These are phyloP conservation scores for Diaporthe sp. DNA, from an alignment of 2,329 filamentous ascomycete species.

Conservation along the genomic window DNA sequence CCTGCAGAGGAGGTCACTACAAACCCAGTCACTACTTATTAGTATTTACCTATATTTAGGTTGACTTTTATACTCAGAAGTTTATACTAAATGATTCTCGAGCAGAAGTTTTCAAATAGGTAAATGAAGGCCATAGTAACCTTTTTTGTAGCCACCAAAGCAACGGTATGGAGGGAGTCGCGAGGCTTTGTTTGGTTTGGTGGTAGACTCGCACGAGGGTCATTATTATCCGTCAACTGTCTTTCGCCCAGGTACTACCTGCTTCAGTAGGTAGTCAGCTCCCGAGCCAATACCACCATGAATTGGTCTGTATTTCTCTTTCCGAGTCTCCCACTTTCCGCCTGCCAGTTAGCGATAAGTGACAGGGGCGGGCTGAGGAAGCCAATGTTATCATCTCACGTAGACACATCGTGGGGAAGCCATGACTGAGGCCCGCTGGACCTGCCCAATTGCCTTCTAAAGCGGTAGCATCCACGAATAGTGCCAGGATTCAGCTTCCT, in stretches of 20 bases:
- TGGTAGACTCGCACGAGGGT: neutral
- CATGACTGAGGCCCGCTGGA: constrained; percentile 6
- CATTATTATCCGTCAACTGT: neutral
- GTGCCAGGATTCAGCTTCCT: constrained; percentile 17
- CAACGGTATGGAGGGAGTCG: neutral
- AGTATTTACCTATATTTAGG: no score
- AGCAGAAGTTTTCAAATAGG: no score
- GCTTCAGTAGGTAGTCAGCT: neutral
- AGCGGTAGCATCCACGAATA: constrained; percentile 15
- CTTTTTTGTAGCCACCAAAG: no score
- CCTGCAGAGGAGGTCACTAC: no score
- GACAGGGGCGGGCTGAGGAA: neutral
- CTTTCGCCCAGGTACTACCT: neutral
- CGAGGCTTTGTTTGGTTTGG: neutral
- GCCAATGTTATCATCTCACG: neutral
- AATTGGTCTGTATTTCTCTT: neutral
- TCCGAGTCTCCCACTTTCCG: neutral
- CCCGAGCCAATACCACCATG: neutral
- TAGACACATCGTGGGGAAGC: constrained; percentile 8
- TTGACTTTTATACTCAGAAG: no score
- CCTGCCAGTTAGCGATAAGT: neutral
- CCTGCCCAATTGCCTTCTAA: constrained; percentile 23
- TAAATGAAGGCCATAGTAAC: no score
- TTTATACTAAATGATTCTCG: no score
- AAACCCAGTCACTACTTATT: no score